Evolutionary conservation across 2,329 filamentous ascomycete genomes (phyloP).

Genomic region (Colletotrichum sp.): DNA sequence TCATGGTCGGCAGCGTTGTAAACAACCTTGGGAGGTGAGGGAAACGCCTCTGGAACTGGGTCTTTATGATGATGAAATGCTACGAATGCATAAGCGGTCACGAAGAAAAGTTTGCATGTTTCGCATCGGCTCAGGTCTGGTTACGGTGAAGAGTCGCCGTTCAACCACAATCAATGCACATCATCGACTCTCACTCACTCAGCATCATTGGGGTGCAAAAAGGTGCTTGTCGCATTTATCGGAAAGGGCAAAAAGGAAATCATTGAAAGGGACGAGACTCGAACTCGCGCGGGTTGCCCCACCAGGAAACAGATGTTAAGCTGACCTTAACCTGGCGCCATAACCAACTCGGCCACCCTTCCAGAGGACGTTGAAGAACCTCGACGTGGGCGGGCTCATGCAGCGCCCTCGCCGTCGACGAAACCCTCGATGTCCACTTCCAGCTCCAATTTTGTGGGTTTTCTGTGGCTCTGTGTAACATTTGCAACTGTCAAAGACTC

Average conservation of each 20-base stretch:
- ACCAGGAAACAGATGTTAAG: constrained; percentile 2
- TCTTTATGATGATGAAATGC: not conserved
- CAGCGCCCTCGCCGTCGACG: not conserved
- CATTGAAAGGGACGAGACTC: not conserved
- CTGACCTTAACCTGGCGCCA: constrained; percentile 2
- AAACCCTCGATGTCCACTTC: not conserved
- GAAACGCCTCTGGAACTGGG: no score
- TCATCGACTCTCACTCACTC: not conserved
- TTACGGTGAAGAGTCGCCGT: not conserved
- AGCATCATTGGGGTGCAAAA: not conserved
- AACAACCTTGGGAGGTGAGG: constrained; percentile 54
- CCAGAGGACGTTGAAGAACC: not conserved
- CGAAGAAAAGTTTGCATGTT: not conserved
- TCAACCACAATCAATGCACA: not conserved
- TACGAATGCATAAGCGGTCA: not conserved
- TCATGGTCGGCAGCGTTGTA: constrained; percentile 89
- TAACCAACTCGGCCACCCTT: constrained; percentile 7
- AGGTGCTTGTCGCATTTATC: not conserved
- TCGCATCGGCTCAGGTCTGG: no score
- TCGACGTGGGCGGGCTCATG: accelerated
- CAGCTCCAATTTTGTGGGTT: not conserved
- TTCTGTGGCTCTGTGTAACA: not conserved
- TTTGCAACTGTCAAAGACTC: not conserved
- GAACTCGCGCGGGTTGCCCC: constrained; percentile 3
- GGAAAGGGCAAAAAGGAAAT: not conserved